Evolutionary conservation across 805 yeast species (phyloP), one percentile per base, ranked within the genome.

Genomic region (Metschnikowia drakensbergensis): DNA sequence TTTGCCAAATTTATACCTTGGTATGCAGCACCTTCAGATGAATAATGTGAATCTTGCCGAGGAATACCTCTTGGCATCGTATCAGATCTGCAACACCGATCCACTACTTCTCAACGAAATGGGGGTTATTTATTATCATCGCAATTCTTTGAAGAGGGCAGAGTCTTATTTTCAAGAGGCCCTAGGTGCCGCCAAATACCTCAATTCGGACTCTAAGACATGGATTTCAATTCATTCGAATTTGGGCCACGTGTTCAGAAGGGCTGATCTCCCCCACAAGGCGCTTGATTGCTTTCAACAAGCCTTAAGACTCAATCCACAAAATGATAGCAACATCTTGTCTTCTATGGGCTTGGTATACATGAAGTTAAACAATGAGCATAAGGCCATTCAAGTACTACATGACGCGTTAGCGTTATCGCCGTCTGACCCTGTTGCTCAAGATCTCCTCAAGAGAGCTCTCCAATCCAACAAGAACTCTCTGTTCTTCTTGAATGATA

Each of bases 11-110:
- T 69, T 94, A 50, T 92, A 88, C 59, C 72, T 94, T 35, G 99
- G 99, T 1, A 94, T 94, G 97, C 98, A 94, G 69, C 92, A 94
- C 64, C 69, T 90, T 57, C 90, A 88, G 51, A 86, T 92, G 83
- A 85, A 84, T 63, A 90, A 91, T 57, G 72, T 87, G 41, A 78
- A 83, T 5, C 70, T 94, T 47, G 89, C 98, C 0, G 91, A 87
- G 57, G 97, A 92, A 63, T 94, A 91, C 60, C 75, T 94, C 28
- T 68, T 75, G 49, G 79, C 91, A 3, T 80, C 97, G 0, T 83
- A 81, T 57, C 81, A 82, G 22, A 80, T 90, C 2, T 91, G 96
- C 65, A 83, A 86, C 23, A 74, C 80, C 3, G 99, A 94, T 65
- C 98, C 99, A 3, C 67, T 92, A 42, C 68, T 94, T 38, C 72